A percentile compares a stretch with the other conserved stretches of the same genome.
Conservation (phyloP, 2,329 filamentous ascomycete species). For the Keithomyces neogunnii region DNA sequence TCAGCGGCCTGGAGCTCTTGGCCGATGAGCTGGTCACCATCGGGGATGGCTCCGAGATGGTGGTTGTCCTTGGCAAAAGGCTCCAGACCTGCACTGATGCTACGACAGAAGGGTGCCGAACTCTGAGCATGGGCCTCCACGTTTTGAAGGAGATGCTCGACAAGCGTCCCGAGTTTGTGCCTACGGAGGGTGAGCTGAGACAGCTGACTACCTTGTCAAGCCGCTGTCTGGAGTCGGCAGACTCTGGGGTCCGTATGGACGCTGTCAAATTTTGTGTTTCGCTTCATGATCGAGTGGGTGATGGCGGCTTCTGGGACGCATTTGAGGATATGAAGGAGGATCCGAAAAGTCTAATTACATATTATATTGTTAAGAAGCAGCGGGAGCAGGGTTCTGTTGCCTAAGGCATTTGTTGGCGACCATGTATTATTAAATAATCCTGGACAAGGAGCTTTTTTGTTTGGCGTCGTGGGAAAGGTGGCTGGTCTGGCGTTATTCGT, state of each 20-base stretch:
- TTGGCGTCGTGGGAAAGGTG: background rate
- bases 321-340: slow-evolving; percentile 60
- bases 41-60: slow-evolving; percentile 54
- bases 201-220: slow-evolving; percentile 42
- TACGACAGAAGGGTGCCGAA: slow-evolving; percentile 37
- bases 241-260: slow-evolving; percentile 61
- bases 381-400: slow-evolving; percentile 33
- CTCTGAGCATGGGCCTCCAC: slow-evolving; percentile 54
- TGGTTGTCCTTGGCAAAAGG: slow-evolving; percentile 41
- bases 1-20: slow-evolving; percentile 64
- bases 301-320: slow-evolving; percentile 57
- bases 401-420: background rate
- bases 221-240: slow-evolving; percentile 50
- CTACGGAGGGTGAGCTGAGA: slow-evolving; percentile 41
- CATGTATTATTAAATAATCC: background rate
- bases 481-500: background rate
- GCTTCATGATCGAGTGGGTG: slow-evolving; percentile 55
- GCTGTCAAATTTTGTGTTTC: slow-evolving; percentile 73
- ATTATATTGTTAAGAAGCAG: slow-evolving; percentile 69
- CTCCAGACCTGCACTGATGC: slow-evolving; percentile 34
- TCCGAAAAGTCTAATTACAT: slow-evolving; percentile 68
- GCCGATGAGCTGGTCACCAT: slow-evolving; percentile 63
- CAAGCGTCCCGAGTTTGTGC: slow-evolving; percentile 36
- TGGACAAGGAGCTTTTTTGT: background rate
- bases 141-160: slow-evolving; percentile 53